Conservation (phyloP, 345 rosid genomes). For the Bretschneidera sinensis region DNA sequence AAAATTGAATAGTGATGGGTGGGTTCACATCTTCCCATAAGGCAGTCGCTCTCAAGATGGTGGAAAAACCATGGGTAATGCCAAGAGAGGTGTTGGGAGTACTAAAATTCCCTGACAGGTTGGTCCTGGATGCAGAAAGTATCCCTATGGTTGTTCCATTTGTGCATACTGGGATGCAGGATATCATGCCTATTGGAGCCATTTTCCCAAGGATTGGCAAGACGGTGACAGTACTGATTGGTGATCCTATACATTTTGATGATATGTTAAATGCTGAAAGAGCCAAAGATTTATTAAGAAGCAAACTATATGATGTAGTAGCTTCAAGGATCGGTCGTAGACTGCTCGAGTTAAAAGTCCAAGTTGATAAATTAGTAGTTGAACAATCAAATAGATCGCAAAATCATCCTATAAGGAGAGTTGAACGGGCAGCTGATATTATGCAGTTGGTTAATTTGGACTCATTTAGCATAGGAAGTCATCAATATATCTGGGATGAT, state of each 20-base stretch:
- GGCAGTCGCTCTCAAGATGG: constrained; percentile 95
- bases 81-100: constrained; percentile 97
- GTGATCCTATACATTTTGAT: constrained; percentile 76
- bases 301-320: constrained; percentile 76
- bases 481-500: constrained; percentile 8
- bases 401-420: constrained; percentile 13
- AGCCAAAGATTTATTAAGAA: constrained; percentile 41
- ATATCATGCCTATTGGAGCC: constrained; percentile 92
- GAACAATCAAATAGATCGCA: constrained; percentile 37
- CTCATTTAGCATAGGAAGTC: constrained; percentile 43
- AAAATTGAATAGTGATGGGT: constrained; percentile 79
- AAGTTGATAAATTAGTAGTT: constrained; percentile 57
- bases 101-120: constrained; percentile 43
- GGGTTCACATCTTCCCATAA: constrained; percentile 99
- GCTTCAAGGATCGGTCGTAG: constrained; percentile 72
- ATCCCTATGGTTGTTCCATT: constrained; percentile 86
- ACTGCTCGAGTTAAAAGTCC: constrained; percentile 49
- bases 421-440: constrained; percentile 36
- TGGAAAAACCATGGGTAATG: constrained; percentile 74
- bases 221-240: constrained; percentile 79
- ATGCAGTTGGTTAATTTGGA: constrained; percentile 54
- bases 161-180: constrained; percentile 95
- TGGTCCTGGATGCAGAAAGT: constrained; percentile 79
- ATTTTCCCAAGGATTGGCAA: constrained; percentile 86
- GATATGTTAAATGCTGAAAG: constrained; percentile 54